A percentile compares a stretch with the other conserved stretches of the same genome.
Conservation (phyloP, 192 early-diverging fungal species). For the Tieghemiomyces parasiticus region DNA sequence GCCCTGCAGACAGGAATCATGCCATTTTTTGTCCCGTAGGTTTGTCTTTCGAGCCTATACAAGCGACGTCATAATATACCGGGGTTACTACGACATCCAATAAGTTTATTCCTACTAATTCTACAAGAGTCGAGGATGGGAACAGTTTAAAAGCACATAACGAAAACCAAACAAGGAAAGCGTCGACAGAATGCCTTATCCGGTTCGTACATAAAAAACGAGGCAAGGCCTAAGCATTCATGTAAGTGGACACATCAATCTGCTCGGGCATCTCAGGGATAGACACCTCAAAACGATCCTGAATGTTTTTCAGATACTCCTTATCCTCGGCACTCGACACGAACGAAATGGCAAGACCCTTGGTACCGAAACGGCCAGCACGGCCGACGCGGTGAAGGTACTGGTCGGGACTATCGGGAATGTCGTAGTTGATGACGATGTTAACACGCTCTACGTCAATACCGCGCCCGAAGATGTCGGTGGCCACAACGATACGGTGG, state of each 20-base stretch:
- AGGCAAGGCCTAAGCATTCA: constrained; percentile 35
- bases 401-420: constrained; percentile 75
- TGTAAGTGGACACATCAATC: constrained; percentile 75
- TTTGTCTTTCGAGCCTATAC: too few relatives aligned
- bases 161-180: too few relatives aligned
- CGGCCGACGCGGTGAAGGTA: constrained; percentile 96
- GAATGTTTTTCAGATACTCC: constrained; percentile 62
- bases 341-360: constrained; percentile 93
- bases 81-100: too few relatives aligned
- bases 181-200: too few relatives aligned
- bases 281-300: constrained; percentile 91
- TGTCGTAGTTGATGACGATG: constrained; percentile 98
- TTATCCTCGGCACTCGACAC: constrained; percentile 73
- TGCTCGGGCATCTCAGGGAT: constrained; percentile 75
- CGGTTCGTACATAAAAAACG: too few relatives aligned
- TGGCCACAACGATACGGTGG: constrained; percentile 92
- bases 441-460: constrained; percentile 98
- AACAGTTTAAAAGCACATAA: too few relatives aligned
- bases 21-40: too few relatives aligned
- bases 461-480: constrained; percentile 96
- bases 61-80: too few relatives aligned
- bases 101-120: too few relatives aligned
- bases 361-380: constrained; percentile 98
- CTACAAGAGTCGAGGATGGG: too few relatives aligned
- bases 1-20: too few relatives aligned